Conservation (phyloP, 176 grass and related monocot species). For the Phoenix roebelenii region DNA sequence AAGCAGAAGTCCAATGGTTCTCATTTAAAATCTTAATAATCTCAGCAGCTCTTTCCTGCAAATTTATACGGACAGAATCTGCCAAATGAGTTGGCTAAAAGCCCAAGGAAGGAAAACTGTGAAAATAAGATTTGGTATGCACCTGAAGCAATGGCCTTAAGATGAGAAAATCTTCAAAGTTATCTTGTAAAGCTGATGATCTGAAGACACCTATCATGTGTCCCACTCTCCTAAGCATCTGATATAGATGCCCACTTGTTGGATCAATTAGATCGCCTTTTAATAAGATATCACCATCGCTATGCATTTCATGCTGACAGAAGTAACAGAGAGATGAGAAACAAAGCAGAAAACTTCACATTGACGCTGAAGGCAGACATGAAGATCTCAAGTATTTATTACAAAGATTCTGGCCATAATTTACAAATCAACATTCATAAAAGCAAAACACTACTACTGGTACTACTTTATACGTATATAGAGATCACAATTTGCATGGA, state of each 20-base stretch:
- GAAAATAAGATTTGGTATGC: background rate
- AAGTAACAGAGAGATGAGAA: background rate
- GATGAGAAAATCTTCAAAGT: constrained; percentile 31
- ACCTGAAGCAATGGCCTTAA: constrained; percentile 52
- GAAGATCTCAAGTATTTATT: background rate
- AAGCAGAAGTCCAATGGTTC: constrained; percentile 47
- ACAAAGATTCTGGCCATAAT: background rate
- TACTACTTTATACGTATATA: too few relatives aligned
- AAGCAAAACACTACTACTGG: too few relatives aligned
- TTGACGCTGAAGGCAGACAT: background rate
- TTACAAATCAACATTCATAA: too few relatives aligned
- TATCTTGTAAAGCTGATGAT: constrained; percentile 23
- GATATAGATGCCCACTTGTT: constrained; percentile 29
- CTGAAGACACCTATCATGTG: constrained; percentile 30
- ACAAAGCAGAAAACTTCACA: background rate
- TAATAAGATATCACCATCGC: constrained; percentile 43
- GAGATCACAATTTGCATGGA: too few relatives aligned
- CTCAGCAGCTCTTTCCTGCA: constrained; percentile 36
- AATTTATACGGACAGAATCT: constrained; percentile 2
- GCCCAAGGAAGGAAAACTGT: background rate
- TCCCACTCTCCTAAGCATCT: constrained; percentile 36
- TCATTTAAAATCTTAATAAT: constrained; percentile 29
- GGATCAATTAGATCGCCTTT: constrained; percentile 58
- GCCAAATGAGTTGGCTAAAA: background rate
- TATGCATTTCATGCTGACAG: constrained; percentile 60